Conservation (phyloP, 208 protist genomes). For the Leishmania tarentolae region DNA sequence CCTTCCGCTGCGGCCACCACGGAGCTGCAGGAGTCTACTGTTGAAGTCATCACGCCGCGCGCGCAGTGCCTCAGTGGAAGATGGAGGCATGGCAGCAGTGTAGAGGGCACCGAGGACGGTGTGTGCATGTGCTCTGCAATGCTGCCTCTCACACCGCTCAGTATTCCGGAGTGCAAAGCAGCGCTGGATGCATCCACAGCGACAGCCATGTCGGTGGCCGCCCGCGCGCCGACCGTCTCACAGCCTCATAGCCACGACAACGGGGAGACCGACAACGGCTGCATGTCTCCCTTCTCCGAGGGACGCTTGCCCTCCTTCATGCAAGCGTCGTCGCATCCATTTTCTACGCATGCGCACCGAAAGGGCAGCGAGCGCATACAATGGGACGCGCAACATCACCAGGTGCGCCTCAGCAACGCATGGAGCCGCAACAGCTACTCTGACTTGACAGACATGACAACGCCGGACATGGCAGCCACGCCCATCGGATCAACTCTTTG, state of each 20-base stretch:
- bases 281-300: conserved; percentile 26
- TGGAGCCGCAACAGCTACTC: neutral
- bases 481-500: neutral
- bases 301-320: conserved; percentile 3
- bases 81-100: neutral
- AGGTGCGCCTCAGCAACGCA: neutral
- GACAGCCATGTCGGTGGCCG: neutral
- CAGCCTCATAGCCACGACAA: conserved; percentile 8
- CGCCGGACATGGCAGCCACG: neutral
- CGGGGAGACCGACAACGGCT: conserved; percentile 20
- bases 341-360: neutral
- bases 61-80: neutral
- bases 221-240: neutral
- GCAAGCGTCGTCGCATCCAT: neutral
- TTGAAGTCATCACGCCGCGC: neutral
- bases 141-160: conserved; percentile 8
- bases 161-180: neutral
- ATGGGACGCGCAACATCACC: neutral
- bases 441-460: neutral
- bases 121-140: conserved; percentile 1
- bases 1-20: neutral
- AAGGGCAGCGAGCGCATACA: neutral
- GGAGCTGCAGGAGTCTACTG: neutral
- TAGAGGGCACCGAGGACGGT: neutral
- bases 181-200: neutral